These are phyloP conservation scores for Phytophthora capsici DNA, from an alignment of 352 stramenopile species.

Conservation along the genomic window DNA sequence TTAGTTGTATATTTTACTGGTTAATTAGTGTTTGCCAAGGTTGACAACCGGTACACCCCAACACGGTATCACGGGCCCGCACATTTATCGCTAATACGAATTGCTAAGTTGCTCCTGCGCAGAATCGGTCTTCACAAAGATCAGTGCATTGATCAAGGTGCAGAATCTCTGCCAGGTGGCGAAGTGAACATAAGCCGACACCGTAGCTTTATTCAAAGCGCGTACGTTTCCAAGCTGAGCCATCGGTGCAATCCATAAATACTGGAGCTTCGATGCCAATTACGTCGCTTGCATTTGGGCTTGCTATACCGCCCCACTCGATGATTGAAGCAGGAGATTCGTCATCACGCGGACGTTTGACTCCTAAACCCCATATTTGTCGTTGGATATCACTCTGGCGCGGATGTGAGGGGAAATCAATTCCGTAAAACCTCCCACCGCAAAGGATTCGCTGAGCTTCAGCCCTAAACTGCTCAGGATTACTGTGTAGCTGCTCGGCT, in stretches of 20 bases:
- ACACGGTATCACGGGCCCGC: too few relatives aligned
- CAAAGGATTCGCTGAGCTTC: constrained; percentile 73
- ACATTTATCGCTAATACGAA: too few relatives aligned
- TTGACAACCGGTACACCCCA: too few relatives aligned
- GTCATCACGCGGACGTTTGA: constrained; percentile 60
- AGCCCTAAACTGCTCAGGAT: constrained; percentile 54
- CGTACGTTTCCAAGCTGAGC: constrained; percentile 66
- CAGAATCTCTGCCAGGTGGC: too few relatives aligned
- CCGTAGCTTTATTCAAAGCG: constrained; percentile 49
- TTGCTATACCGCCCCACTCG: constrained; percentile 44
- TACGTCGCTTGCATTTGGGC: constrained; percentile 23
- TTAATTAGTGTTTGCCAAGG: too few relatives aligned
- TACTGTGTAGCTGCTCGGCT: constrained; percentile 59
- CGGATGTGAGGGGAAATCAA: constrained; percentile 68
- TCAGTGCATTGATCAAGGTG: too few relatives aligned
- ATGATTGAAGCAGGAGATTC: constrained; percentile 32
- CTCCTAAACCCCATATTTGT: constrained; percentile 53
- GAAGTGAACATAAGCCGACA: neutral
- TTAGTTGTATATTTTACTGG: too few relatives aligned
- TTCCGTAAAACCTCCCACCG: constrained; percentile 62
- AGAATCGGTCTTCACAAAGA: too few relatives aligned
- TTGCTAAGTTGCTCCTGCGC: too few relatives aligned
- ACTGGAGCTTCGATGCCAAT: constrained; percentile 34
- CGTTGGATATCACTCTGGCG: constrained; percentile 62
- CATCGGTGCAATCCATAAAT: constrained; percentile 49